Percentiles rank a stretch among this genome's conserved stretches.
Conservation (phyloP, 371 early-diverging fungal species). For the Dichotomocladium elegans region DNA sequence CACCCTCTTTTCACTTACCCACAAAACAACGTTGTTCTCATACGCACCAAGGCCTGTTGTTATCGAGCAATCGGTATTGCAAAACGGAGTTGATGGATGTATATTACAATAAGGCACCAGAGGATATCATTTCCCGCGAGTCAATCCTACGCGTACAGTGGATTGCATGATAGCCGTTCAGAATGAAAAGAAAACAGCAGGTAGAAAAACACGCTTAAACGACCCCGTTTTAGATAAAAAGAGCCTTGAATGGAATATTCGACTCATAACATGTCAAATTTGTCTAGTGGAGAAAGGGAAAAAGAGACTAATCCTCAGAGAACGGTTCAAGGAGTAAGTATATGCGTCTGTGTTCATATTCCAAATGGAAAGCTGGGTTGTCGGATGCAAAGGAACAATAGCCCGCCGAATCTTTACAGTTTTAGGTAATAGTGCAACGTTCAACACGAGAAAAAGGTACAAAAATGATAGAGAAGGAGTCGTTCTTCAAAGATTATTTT, state of each 20-base stretch:
- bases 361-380: constrained; percentile 17
- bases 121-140: too few relatives aligned
- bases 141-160: too few relatives aligned
- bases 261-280: neutral
- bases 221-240: constrained; percentile 2
- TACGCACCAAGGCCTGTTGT: too few relatives aligned
- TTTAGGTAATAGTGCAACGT: neutral
- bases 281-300: neutral
- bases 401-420: neutral
- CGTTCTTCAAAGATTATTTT: neutral
- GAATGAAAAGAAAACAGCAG: too few relatives aligned
- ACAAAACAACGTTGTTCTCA: too few relatives aligned
- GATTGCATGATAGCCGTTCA: too few relatives aligned
- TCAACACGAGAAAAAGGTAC: neutral
- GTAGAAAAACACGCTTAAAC: constrained; percentile 2
- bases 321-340: neutral
- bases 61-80: too few relatives aligned
- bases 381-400: constrained; percentile 1
- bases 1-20: too few relatives aligned
- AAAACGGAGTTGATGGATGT: too few relatives aligned
- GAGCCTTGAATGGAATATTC: constrained; percentile 7
- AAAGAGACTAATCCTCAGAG: neutral
- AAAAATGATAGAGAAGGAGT: neutral
- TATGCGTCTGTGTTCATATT: neutral
- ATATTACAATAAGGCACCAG: too few relatives aligned